These are phyloP conservation scores for Thozetella sp. DNA, from an alignment of 495 filamentous ascomycete species.

Conservation along the genomic window DNA sequence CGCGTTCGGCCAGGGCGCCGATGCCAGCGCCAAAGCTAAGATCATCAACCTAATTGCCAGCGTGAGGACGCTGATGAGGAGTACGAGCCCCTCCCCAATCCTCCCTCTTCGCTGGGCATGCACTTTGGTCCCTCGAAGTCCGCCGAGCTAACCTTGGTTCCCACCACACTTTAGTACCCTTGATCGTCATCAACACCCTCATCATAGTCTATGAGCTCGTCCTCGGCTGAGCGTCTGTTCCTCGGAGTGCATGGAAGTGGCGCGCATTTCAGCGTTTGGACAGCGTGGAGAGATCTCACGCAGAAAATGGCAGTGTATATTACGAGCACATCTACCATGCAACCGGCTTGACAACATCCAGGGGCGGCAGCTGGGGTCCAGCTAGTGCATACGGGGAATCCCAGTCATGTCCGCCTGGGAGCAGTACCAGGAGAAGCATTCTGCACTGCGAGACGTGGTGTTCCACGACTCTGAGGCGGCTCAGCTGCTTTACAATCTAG, in stretches of 20 bases:
- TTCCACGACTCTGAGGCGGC: no score
- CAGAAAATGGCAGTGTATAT: neutral
- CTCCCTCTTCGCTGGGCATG: neutral
- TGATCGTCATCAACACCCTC: constrained; percentile 89
- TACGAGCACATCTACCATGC: neutral
- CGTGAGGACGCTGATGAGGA: constrained; percentile 91
- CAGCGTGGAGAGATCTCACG: no score
- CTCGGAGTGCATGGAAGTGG: neutral
- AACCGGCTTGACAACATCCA: no score
- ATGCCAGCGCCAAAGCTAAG: constrained; percentile 83
- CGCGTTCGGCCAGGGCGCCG: constrained; percentile 70
- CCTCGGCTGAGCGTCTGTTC: constrained; percentile 64
- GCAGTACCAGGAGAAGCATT: no score
- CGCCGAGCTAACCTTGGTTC: neutral
- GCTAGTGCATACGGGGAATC: no score
- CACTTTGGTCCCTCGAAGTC: neutral
- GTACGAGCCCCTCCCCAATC: constrained; percentile 51
- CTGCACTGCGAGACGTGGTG: no score
- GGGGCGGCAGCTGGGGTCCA: no score
- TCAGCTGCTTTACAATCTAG: no score
- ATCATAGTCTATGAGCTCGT: constrained; percentile 89
- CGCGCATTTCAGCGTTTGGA: no score
- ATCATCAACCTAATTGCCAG: constrained; percentile 87
- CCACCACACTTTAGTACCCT: constrained; percentile 65
- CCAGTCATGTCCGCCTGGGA: no score